Evolutionary conservation across 2,329 filamentous ascomycete species (phyloP), one percentile per base, ranked within the genome.

Genomic region (Fusarium sterilihyphosum): DNA sequence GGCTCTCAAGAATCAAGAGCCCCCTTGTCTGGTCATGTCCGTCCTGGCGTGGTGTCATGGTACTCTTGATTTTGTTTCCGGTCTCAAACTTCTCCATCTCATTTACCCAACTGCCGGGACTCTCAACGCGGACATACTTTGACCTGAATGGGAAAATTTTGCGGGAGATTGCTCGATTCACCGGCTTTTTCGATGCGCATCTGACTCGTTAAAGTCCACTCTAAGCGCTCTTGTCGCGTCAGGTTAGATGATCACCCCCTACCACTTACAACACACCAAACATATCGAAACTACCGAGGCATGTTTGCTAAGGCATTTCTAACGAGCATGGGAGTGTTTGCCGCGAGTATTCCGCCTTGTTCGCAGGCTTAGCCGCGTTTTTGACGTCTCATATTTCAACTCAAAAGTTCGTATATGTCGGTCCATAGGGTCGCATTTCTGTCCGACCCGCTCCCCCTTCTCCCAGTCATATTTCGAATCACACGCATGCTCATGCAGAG

Each of bases 191-290:
- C 38, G 44, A 72, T 44, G 54, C 38, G 47, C 20, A 67, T 65
- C 61, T 64, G 65, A 65, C 70, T 73, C 63, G 59, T 61, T 47
- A 65, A 44, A 68, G 78, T 67, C 70, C 71, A 69, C 59, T 75
- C 70, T 79, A 79, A 79, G 78, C 78, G 78, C 78, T 74, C 56
- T 70, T 47, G 59, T 76, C 65, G 68, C 63, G 72, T 67, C 71
- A 73, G 68, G 49, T 38, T 70, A 40, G 58, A 70, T 58, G 61
- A 75, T 71, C 61, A 31, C 46, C 50, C 49, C 49, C 63, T 67
- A 59, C 52, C 50, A 70, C 61, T 67, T 57, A 49, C 60, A 57
- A 47, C 71, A 57, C 73, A 44, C 50, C 57, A 53, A 52, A 37
- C 62, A 64, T 68, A 43, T 64, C 61, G 54, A 49, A 64, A 56